phyloP scores from a whole-genome alignment of 148 eudicot species.

The Dianthus caryophyllus region DNA sequence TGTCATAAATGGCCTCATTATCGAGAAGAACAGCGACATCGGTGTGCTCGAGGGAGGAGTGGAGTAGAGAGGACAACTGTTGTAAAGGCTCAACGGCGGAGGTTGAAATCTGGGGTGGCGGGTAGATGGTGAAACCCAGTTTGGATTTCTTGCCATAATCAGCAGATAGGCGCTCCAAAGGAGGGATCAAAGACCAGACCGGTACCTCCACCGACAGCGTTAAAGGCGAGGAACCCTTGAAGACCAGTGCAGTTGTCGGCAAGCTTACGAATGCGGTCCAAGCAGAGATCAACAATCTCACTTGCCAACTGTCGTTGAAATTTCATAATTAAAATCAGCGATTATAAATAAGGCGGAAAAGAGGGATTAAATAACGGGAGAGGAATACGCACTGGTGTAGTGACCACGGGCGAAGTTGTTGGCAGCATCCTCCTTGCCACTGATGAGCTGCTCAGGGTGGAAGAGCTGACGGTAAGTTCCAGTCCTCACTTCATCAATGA shows the following conservation, averaged over 20 bases:
- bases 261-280: slow-evolving; percentile 55
- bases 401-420: slow-evolving; percentile 66
- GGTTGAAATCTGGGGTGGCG: slow-evolving; percentile 34
- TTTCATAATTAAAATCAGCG: slow-evolving; percentile 4
- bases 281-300: slow-evolving; percentile 56
- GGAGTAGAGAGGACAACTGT: slow-evolving; percentile 20
- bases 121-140: slow-evolving; percentile 54
- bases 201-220: slow-evolving; percentile 63
- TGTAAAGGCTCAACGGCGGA: slow-evolving; percentile 19
- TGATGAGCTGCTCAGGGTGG: slow-evolving; percentile 56
- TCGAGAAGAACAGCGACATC: slow-evolving; percentile 17
- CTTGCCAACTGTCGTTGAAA: slow-evolving; percentile 38
- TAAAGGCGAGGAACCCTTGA: slow-evolving; percentile 56
- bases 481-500: slow-evolving; percentile 59
- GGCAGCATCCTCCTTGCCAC: slow-evolving; percentile 59
- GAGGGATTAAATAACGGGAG: neutral
- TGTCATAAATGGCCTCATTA: slow-evolving; percentile 20
- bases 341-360: neutral
- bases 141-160: slow-evolving; percentile 58
- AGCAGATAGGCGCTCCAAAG: slow-evolving; percentile 51
- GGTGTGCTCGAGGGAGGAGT: slow-evolving; percentile 13
- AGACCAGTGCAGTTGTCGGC: slow-evolving; percentile 63
- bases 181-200: slow-evolving; percentile 61
- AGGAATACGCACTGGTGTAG: slow-evolving; percentile 40
- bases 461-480: slow-evolving; percentile 52